These are phyloP conservation scores for Guyanaporus albipodus DNA, from an alignment of 768 basidiomycete genomes.

Conservation along the genomic window DNA sequence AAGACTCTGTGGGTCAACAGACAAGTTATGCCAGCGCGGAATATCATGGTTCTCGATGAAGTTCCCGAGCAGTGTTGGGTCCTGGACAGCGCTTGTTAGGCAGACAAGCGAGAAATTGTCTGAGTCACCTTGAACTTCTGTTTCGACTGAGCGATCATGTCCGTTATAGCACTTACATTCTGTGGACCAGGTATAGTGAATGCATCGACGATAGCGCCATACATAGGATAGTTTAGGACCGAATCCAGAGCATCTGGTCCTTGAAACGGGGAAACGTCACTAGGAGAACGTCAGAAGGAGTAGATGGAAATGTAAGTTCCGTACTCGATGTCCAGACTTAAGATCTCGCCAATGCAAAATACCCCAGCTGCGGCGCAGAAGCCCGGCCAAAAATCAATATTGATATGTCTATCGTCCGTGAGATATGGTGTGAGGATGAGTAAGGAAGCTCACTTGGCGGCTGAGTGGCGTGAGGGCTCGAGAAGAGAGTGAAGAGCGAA, in stretches of 20 bases:
- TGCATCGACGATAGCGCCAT: slow-evolving; percentile 55
- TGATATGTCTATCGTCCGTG: slow-evolving; percentile 51
- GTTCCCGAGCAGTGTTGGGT: slow-evolving; percentile 51
- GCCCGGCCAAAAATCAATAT: slow-evolving; percentile 68
- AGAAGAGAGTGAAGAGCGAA: background rate
- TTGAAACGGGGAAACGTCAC: slow-evolving; percentile 56
- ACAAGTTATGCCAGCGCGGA: slow-evolving; percentile 67
- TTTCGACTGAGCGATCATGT: slow-evolving; percentile 52
- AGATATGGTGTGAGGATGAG: background rate
- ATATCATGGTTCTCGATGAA: slow-evolving; percentile 80
- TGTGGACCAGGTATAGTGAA: slow-evolving; percentile 68
- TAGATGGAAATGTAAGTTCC: slow-evolving; percentile 2
- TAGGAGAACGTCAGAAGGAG: slow-evolving; percentile 28
- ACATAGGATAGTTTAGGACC: slow-evolving; percentile 69
- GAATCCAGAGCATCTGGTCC: slow-evolving; percentile 61
- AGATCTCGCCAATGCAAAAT: slow-evolving; percentile 84
- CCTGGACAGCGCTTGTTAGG: slow-evolving; percentile 13
- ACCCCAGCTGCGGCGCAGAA: slow-evolving; percentile 76
- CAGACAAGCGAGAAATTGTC: background rate
- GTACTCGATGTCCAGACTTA: slow-evolving; percentile 50
- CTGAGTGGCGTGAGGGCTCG: slow-evolving; percentile 9
- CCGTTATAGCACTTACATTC: slow-evolving; percentile 56
- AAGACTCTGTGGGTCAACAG: slow-evolving; percentile 68
- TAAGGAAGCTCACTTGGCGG: slow-evolving; percentile 31
- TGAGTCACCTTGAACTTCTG: slow-evolving; percentile 42